Conservation (phyloP, 2,329 filamentous ascomycete genomes). For the Curvularia eragrostidis region DNA sequence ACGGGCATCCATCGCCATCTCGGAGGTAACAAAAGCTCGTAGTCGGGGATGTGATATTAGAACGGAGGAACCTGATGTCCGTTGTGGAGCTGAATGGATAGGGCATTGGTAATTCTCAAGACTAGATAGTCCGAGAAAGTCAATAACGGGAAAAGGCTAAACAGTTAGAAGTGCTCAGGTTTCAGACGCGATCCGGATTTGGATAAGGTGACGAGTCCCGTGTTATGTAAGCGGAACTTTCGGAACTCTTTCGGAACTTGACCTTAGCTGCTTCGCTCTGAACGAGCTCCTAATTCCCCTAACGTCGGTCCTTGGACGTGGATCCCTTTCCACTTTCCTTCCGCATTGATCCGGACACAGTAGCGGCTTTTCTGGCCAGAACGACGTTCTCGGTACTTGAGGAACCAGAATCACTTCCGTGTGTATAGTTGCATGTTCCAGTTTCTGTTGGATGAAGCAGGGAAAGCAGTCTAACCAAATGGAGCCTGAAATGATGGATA, state of each 20-base stretch:
- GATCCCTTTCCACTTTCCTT: background rate
- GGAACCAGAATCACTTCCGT: background rate
- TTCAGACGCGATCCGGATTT: background rate
- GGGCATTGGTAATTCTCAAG: background rate
- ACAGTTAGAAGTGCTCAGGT: background rate
- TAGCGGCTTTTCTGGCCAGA: background rate
- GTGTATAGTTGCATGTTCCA: background rate
- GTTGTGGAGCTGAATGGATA: background rate
- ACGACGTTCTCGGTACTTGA: background rate
- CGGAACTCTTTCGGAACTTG: background rate
- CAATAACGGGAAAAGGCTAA: background rate
- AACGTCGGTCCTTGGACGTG: background rate
- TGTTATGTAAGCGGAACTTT: conserved; percentile 1
- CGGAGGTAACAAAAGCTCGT: background rate
- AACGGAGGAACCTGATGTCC: background rate
- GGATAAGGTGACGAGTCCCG: background rate
- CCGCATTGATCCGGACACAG: background rate
- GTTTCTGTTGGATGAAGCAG: background rate
- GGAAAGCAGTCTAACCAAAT: background rate
- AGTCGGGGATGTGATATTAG: background rate
- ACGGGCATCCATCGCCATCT: background rate
- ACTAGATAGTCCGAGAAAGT: background rate
- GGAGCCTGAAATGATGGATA: background rate
- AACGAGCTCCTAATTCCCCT: too few relatives aligned
- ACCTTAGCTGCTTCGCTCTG: too few relatives aligned